Evolutionary conservation across 1,139 yeast genomes (phyloP), one percentile per base, ranked within the genome.

Genomic region (Blastobotrys niveus): DNA sequence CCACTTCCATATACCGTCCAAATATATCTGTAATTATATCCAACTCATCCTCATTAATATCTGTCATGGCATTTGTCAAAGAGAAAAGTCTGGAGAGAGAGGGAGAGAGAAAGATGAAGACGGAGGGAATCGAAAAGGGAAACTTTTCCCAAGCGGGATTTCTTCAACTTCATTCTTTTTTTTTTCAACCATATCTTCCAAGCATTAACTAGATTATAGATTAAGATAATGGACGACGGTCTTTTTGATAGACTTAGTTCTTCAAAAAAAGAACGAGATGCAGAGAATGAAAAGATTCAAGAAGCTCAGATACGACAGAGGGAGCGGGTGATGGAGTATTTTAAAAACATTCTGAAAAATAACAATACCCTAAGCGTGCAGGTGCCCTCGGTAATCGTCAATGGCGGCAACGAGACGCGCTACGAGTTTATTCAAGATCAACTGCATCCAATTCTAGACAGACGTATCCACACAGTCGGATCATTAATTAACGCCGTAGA

Each of bases 381-480:
- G n/a, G 46, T 55, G 35, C 58, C 68, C 25, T 68, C 72, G 42
- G 76, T 81, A 12, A 78, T 77, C 51, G 67, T 82, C 5, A 67
- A 74, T 35, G 83, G 83, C 65, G 17, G 76, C 73, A 52, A 66
- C 2, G 22, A 26, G 2, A 36, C 46, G 4, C 21, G 89, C 29
- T 71, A 72, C 42, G 42, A 66, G 0, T 80, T 83, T 54, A 59
- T 83, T 6, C 61, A 65, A 22, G 59, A 67, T 4, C 91, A 83
- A 54, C 63, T 84, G 32, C 60, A 61, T 18, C 84, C 86, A 1
- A 61, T 83, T 41, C 63, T 80, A 30, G 57, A 63, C 10, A 56
- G 63, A 3, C 37, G 39, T 25, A 56, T 54, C 21, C 44, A 41
- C 32, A 57, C 62, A 12, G 48, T 67, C 30, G 53, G 53, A 15